A percentile compares a stretch with the other conserved stretches of the same genome.
Evolutionary conservation across 805 yeast genomes (phyloP).

Genomic region (Candida orba): DNA sequence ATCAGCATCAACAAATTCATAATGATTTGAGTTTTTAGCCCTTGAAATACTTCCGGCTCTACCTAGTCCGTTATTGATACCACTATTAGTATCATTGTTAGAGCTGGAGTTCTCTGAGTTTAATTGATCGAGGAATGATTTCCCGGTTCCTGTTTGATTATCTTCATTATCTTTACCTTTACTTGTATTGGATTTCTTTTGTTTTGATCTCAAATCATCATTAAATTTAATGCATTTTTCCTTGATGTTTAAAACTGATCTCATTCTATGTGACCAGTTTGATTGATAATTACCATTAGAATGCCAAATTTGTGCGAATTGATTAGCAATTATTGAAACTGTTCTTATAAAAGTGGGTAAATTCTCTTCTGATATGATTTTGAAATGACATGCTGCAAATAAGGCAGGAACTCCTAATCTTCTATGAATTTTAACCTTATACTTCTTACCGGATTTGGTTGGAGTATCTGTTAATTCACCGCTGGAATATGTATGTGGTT

Average conservation of each 20-base stretch:
- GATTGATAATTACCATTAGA: conserved; percentile 47
- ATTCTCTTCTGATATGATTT: conserved; percentile 53
- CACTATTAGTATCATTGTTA: not conserved
- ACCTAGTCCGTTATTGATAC: not conserved
- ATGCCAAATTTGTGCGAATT: conserved; percentile 74
- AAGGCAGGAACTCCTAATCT: conserved; percentile 69
- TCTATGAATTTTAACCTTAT: conserved; percentile 57
- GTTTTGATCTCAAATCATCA: conserved; percentile 9
- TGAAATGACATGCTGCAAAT: conserved; percentile 69
- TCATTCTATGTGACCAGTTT: conserved; percentile 63
- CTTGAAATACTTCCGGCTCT: conserved; percentile 13
- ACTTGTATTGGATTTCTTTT: conserved; percentile 1
- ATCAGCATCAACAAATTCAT: conserved; percentile 17
- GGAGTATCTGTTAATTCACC: conserved; percentile 7
- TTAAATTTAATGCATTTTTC: conserved; percentile 22
- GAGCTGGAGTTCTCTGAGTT: conserved; percentile 1
- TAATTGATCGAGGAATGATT: conserved; percentile 20
- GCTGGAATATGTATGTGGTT: conserved; percentile 43
- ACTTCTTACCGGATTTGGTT: conserved; percentile 30
- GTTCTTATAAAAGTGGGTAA: conserved; percentile 62
- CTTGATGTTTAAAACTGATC: conserved; percentile 38
- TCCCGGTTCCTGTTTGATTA: conserved; percentile 15
- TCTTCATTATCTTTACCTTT: conserved; percentile 9
- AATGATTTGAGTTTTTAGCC: conserved; percentile 14
- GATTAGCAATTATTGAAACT: conserved; percentile 55